Percentiles rank a stretch among this genome's conserved stretches.
Evolutionary conservation across 1,139 yeast species (phyloP).

Genomic region (Taphrina communis): DNA sequence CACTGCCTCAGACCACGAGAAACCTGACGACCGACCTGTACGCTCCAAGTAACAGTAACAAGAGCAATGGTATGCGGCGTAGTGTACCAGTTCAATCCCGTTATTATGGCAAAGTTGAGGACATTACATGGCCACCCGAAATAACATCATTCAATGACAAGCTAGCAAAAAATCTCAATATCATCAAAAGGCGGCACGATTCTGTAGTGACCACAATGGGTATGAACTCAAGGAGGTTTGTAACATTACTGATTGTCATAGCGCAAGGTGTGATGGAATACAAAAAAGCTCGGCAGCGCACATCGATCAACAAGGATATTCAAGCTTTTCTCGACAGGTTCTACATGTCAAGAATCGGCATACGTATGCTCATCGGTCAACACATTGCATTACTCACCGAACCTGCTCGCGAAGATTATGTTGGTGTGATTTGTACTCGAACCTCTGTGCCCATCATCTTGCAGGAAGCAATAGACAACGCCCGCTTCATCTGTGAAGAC

Average conservation of each 20-base stretch:
- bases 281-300: constrained; percentile 57
- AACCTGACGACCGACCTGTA: constrained; percentile 27
- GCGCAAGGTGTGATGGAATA: constrained; percentile 93
- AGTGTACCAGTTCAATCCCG: constrained; percentile 52
- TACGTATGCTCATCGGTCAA: constrained; percentile 87
- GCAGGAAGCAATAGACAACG: constrained; percentile 83
- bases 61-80: constrained; percentile 28
- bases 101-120: constrained; percentile 67
- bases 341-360: constrained; percentile 86
- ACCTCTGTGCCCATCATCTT: constrained; percentile 81
- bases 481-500: constrained; percentile 84
- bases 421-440: constrained; percentile 82
- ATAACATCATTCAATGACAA: constrained; percentile 71
- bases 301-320: constrained; percentile 60
- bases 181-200: constrained; percentile 83
- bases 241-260: background rate
- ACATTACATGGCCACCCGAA: constrained; percentile 71
- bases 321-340: constrained; percentile 81
- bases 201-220: constrained; percentile 86
- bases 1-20: constrained; percentile 38
- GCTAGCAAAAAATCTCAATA: constrained; percentile 69
- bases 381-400: constrained; percentile 80
- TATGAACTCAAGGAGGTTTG: background rate
- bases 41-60: constrained; percentile 4
- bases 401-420: constrained; percentile 66